Evolutionary conservation across 2,329 filamentous ascomycete genomes (phyloP).

Genomic region (Beauveria sp.): DNA sequence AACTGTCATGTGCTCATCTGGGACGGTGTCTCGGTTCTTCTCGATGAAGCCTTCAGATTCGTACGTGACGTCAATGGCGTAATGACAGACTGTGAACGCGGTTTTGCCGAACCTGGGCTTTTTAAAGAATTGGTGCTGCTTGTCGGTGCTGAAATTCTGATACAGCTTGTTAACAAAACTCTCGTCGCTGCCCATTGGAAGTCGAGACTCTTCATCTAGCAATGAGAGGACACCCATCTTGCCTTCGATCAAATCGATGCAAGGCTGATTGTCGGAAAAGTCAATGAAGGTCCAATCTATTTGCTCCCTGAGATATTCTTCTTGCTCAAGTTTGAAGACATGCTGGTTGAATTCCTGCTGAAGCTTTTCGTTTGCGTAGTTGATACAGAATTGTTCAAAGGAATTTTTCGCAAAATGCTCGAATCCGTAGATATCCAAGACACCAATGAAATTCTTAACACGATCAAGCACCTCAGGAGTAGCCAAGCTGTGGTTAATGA

Average conservation of each 20-base stretch:
- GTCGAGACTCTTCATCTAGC: constrained; percentile 88
- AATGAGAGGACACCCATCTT: constrained; percentile 90
- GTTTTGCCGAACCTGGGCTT: constrained; percentile 97
- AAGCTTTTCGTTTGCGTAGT: constrained; percentile 98
- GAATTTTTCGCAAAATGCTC: constrained; percentile 99
- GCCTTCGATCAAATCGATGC: constrained; percentile 96
- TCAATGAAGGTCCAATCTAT: constrained; percentile 99
- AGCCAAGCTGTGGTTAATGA: constrained; percentile 85
- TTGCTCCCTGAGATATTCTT: constrained; percentile 91
- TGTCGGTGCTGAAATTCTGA: constrained; percentile 82
- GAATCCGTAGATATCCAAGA: constrained; percentile 98
- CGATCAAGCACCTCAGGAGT: constrained; percentile 78
- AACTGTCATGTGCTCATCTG: constrained; percentile 95
- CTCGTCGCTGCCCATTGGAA: constrained; percentile 96
- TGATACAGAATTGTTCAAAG: constrained; percentile 99
- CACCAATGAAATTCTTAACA: constrained; percentile 88
- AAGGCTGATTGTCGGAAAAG: constrained; percentile 98
- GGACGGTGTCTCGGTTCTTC: constrained; percentile 97
- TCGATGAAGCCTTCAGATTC: constrained; percentile 99
- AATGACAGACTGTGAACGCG: constrained; percentile 95
- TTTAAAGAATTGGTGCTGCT: constrained; percentile 89
- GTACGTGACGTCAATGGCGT: constrained; percentile 95
- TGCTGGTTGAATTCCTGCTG: constrained; percentile 99
- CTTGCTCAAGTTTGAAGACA: constrained; percentile 97
- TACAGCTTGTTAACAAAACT: constrained; percentile 96